phyloP scores from a whole-genome alignment of 108 stramenopile genomes.

The Craspedostauros australis region DNA sequence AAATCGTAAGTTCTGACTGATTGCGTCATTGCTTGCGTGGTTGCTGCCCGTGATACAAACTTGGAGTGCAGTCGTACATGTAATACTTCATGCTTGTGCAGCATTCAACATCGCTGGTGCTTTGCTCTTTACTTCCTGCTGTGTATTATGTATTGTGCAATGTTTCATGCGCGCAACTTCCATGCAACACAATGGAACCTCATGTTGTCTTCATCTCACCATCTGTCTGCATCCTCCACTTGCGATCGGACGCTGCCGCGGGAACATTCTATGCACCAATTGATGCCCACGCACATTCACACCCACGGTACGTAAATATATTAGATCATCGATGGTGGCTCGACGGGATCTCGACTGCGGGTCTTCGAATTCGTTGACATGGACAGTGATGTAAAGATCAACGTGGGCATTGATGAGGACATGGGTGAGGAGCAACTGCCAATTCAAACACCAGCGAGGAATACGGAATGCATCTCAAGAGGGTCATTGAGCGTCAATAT shows the following conservation, averaged over 20 bases:
- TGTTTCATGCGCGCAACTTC: too few relatives aligned
- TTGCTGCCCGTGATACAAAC: neutral
- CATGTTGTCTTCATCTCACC: too few relatives aligned
- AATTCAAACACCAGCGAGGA: neutral
- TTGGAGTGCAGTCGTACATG: neutral
- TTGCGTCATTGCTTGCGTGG: neutral
- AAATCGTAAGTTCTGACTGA: constrained; percentile 26
- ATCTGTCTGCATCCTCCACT: too few relatives aligned
- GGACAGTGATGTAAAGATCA: constrained; percentile 6
- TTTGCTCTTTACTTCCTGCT: neutral
- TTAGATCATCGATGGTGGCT: constrained; percentile 83
- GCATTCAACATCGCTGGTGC: too few relatives aligned
- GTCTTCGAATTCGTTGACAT: constrained; percentile 66
- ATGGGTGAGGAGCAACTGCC: neutral
- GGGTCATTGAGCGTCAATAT: constrained; percentile 68
- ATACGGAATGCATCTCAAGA: constrained; percentile 51
- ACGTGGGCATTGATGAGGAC: neutral
- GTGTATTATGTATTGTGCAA: neutral
- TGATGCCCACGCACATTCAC: too few relatives aligned
- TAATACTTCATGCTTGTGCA: constrained; percentile 1
- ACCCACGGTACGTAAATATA: neutral
- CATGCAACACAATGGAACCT: too few relatives aligned
- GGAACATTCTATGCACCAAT: too few relatives aligned
- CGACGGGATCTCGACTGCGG: constrained; percentile 81
- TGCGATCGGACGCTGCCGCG: too few relatives aligned